Percentiles rank a stretch among this genome's conserved stretches.
Conservation (phyloP, 148 eudicot species). For the Rhododendron griersonianum region DNA sequence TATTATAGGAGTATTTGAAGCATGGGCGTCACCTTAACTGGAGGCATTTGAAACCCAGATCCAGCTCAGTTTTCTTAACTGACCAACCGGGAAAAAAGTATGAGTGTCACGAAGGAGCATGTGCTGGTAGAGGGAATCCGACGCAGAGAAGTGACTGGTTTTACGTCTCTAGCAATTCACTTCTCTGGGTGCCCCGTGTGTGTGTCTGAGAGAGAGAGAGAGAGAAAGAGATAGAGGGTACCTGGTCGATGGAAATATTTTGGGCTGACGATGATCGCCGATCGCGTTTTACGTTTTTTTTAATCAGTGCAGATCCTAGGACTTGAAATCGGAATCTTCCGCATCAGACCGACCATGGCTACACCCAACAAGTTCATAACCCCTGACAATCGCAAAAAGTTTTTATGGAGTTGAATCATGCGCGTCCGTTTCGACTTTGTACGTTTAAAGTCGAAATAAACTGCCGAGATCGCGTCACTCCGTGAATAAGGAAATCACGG, state of each 20-base stretch:
- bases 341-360: background rate
- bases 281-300: background rate
- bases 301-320: no score
- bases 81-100: background rate
- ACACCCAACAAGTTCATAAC: no score
- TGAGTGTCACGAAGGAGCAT: background rate
- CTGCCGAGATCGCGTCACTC: rapidly evolving
- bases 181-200: background rate
- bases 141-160: background rate
- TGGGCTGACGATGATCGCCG: background rate
- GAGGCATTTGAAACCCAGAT: background rate
- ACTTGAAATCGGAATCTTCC: background rate
- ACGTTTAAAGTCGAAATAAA: no score
- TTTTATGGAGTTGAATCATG: no score
- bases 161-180: background rate
- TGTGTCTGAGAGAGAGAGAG: background rate
- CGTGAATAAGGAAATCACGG: no score
- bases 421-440: rapidly evolving
- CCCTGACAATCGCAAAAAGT: no score
- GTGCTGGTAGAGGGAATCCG: background rate
- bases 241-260: background rate
- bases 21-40: background rate
- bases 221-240: background rate
- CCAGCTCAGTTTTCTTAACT: background rate
- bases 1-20: background rate